These are phyloP conservation scores for Mycena amicta DNA, from an alignment of 768 basidiomycete species.

Conservation along the genomic window DNA sequence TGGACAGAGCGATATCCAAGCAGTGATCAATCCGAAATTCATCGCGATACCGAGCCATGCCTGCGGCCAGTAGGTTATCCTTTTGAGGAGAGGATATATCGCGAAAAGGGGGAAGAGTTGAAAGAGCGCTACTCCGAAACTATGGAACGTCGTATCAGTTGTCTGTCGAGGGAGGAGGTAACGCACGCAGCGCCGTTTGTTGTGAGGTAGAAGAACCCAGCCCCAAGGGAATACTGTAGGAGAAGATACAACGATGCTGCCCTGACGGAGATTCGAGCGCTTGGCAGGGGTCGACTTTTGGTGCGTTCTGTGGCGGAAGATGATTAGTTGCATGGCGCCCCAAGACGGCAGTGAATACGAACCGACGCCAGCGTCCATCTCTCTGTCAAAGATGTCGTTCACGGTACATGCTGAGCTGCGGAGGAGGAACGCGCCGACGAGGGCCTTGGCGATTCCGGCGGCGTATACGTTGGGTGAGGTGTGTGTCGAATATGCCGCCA, in stretches of 20 bases:
- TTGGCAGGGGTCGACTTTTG: constrained; percentile 48
- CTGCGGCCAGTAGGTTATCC: constrained; percentile 62
- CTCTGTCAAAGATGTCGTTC: constrained; percentile 31
- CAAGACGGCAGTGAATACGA: constrained; percentile 18
- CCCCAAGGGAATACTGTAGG: constrained; percentile 43
- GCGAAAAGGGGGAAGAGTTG: constrained; percentile 50
- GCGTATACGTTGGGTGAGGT: not conserved
- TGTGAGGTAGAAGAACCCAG: constrained; percentile 40
- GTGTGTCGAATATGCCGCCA: not conserved
- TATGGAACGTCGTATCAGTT: constrained; percentile 22
- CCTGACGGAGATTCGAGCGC: constrained; percentile 48
- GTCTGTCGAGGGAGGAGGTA: not conserved
- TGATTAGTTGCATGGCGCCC: not conserved
- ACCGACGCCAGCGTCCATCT: constrained; percentile 40
- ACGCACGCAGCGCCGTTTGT: constrained; percentile 39
- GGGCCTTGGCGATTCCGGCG: not conserved
- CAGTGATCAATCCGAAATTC: constrained; percentile 55
- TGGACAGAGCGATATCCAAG: constrained; percentile 47
- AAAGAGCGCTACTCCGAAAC: constrained; percentile 45
- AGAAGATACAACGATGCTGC: constrained; percentile 43
- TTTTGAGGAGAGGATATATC: constrained; percentile 57
- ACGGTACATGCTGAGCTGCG: constrained; percentile 5
- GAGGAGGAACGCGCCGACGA: not conserved
- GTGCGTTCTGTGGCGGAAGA: constrained; percentile 43
- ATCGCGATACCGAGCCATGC: constrained; percentile 63